Conservation (phyloP, 179 eudicot genomes). For the Heliamphora pulchella region DNA sequence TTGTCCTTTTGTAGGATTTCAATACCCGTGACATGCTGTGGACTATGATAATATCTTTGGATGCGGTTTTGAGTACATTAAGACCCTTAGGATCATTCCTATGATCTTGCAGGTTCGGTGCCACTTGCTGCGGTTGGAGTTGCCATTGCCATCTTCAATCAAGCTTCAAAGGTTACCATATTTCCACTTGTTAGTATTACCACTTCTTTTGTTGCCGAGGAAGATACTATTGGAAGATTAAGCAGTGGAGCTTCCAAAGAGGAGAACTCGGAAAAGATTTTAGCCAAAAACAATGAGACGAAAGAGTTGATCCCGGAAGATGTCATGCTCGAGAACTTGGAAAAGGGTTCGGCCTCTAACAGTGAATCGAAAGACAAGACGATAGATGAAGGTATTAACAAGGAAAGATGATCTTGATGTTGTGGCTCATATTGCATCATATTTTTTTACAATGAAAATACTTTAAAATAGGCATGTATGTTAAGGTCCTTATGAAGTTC, state of each 20-base stretch:
- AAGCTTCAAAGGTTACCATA: slow-evolving; percentile 79
- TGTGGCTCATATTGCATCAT: background rate
- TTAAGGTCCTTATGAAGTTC: background rate
- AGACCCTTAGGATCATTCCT: background rate
- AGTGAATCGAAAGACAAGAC: slow-evolving; percentile 19
- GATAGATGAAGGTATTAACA: slow-evolving; percentile 23
- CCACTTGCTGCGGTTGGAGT: slow-evolving; percentile 98
- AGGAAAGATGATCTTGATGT: slow-evolving; percentile 12
- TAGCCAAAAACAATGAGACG: slow-evolving; percentile 12
- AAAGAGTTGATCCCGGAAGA: slow-evolving; percentile 24
- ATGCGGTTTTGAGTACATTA: background rate
- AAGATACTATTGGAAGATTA: slow-evolving; percentile 53
- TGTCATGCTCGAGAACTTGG: slow-evolving; percentile 30
- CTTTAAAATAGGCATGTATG: background rate
- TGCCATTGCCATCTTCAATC: slow-evolving; percentile 91
- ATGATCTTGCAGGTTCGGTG: slow-evolving; percentile 49
- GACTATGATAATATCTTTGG: background rate
- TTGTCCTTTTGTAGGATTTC: background rate
- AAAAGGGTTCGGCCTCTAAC: slow-evolving; percentile 31
- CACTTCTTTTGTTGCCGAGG: slow-evolving; percentile 95
- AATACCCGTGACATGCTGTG: background rate
- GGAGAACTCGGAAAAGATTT: slow-evolving; percentile 22
- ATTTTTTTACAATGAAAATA: too few species aligned
- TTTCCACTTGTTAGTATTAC: slow-evolving; percentile 92
- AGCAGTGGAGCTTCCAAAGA: slow-evolving; percentile 13